These are phyloP conservation scores for Fraxinus sp. DNA, from an alignment of 305 asterid genomes.

Conservation along the genomic window DNA sequence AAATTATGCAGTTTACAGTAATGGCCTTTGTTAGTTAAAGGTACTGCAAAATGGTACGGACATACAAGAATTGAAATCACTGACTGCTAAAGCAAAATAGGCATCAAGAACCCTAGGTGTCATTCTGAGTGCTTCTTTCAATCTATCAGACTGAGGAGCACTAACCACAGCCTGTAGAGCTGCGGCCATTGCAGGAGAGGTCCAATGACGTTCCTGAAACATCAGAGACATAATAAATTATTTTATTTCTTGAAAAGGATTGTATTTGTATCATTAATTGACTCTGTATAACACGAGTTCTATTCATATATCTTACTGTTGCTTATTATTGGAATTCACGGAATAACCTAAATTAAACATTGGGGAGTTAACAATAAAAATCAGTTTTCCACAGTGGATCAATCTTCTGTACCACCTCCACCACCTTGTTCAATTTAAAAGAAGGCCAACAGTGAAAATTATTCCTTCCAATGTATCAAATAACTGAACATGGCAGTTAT, in stretches of 20 bases:
- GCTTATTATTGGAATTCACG: neutral
- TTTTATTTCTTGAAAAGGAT: constrained; percentile 10
- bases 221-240: constrained; percentile 23
- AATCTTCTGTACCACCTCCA: neutral
- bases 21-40: constrained; percentile 18
- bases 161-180: constrained; percentile 65
- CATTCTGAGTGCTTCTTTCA: constrained; percentile 70
- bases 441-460: neutral
- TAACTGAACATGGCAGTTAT: neutral
- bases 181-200: constrained; percentile 85
- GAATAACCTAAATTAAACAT: neutral
- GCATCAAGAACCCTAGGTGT: constrained; percentile 78
- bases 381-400: neutral
- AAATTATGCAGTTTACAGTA: constrained; percentile 4
- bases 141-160: constrained; percentile 67
- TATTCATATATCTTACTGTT: neutral
- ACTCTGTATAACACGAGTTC: neutral
- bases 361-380: neutral
- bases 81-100: constrained; percentile 60
- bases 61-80: constrained; percentile 71
- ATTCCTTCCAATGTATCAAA: neutral
- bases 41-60: constrained; percentile 22
- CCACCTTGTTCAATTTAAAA: neutral
- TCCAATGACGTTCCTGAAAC: constrained; percentile 93
- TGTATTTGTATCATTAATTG: constrained; percentile 3